A percentile compares a stretch with the other conserved stretches of the same genome.
phyloP scores from a whole-genome alignment of 2,329 filamentous ascomycete species.

The Aspergillus candidus region DNA sequence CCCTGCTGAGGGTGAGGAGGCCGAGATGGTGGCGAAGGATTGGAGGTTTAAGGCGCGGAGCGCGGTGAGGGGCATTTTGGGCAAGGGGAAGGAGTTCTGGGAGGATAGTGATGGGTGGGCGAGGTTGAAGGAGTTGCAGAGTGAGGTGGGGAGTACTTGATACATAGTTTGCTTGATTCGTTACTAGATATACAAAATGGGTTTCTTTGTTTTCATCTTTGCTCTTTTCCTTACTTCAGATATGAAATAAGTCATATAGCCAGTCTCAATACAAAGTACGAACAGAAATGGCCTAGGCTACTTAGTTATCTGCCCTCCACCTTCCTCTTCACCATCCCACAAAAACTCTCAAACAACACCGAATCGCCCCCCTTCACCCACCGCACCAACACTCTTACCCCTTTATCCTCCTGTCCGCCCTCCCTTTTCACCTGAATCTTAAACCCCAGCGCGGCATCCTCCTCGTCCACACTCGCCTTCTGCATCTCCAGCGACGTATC shows the following conservation, averaged over 20 bases:
- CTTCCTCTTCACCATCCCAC: slow-evolving; percentile 65
- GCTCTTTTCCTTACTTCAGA: too few species aligned
- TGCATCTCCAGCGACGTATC: slow-evolving; percentile 14
- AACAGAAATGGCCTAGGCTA: neutral
- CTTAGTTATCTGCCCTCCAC: slow-evolving; percentile 21
- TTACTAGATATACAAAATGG: too few species aligned
- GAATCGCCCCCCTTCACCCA: slow-evolving; percentile 73
- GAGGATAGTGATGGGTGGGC: slow-evolving; percentile 56
- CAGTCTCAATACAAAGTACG: too few species aligned
- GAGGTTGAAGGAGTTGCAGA: slow-evolving; percentile 33
- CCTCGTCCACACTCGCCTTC: slow-evolving; percentile 29
- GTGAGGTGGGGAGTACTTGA: slow-evolving; percentile 25
- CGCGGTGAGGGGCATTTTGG: slow-evolving; percentile 75
- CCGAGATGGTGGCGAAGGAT: slow-evolving; percentile 62
- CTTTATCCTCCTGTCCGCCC: slow-evolving; percentile 25
- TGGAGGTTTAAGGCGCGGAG: slow-evolving; percentile 88
- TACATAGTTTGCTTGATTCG: neutral
- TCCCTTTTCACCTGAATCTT: slow-evolving; percentile 45
- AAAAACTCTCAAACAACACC: slow-evolving; percentile 78
- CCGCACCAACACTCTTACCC: slow-evolving; percentile 50
- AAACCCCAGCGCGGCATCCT: slow-evolving; percentile 52
- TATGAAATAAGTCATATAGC: too few species aligned
- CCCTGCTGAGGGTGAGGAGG: slow-evolving; percentile 36
- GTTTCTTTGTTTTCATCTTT: too few species aligned
- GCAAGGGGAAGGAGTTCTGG: slow-evolving; percentile 74